phyloP scores from a whole-genome alignment of 805 yeast species.

The Yarrowia sp. region DNA sequence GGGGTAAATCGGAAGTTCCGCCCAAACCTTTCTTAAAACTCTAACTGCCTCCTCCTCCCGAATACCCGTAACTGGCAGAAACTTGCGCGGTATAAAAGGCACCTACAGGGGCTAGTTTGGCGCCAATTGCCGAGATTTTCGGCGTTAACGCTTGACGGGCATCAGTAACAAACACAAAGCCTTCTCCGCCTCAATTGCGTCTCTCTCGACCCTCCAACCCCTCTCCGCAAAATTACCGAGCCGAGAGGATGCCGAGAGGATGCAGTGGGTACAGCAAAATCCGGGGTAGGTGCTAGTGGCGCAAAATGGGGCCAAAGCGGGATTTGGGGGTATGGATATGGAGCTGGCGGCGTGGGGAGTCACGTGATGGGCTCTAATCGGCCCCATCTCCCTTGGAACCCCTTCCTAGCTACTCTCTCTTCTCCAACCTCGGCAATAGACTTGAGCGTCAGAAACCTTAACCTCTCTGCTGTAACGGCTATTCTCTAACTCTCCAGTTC shows the following conservation, averaged over 20 bases:
- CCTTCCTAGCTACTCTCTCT: too few species aligned
- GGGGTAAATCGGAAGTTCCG: neutral
- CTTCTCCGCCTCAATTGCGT: neutral
- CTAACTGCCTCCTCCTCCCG: neutral
- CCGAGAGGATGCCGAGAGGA: conserved; percentile 17
- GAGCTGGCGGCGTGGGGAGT: neutral
- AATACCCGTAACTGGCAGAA: conserved; percentile 14
- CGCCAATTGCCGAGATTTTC: neutral
- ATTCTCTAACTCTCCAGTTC: too few species aligned
- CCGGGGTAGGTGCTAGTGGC: conserved; percentile 2
- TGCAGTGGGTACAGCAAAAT: conserved; percentile 7
- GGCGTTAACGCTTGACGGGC: too few species aligned
- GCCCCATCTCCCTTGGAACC: too few species aligned
- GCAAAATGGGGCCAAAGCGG: neutral
- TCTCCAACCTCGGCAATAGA: neutral
- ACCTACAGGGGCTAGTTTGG: neutral
- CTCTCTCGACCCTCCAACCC: neutral
- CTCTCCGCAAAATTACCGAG: conserved; percentile 8
- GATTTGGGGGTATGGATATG: neutral
- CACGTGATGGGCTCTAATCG: neutral
- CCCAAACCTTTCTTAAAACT: neutral
- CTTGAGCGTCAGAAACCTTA: neutral
- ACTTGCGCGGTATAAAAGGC: neutral
- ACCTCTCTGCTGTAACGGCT: too few species aligned
- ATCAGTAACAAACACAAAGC: too few species aligned